Evolutionary conservation across 805 yeast genomes (phyloP), one percentile per base, ranked within the genome.

Genomic region (Candida boleticola): DNA sequence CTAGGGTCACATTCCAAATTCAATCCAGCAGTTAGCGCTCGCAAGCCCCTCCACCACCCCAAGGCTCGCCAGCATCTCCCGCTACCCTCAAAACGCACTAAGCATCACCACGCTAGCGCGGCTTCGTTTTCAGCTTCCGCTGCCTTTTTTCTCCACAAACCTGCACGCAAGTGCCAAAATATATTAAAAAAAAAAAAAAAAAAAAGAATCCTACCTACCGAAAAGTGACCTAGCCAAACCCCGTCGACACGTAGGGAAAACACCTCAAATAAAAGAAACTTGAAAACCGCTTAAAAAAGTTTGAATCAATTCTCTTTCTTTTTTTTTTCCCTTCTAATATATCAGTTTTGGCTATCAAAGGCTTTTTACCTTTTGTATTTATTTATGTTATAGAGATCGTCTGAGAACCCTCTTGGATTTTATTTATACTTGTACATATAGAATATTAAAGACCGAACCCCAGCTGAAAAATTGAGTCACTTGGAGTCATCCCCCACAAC

Each of bases 351-450:
- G 11, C 14, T 29, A 13, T 29, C 11, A 25, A 25, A 25, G 11
- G 27, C 11, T 29, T 29, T 29, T 13, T 13, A 17, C 7, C n/a
- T n/a, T n/a, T n/a, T 23, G 27, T 23, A 23, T 23, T 23, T 23
- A 23, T 23, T n/a, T n/a, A n/a, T 23, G 27, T 31, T 31, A 31
- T 31, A 31, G 35, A 31, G 10, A 14, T 16, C 14, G 6, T 17
- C 14, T 5, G 14, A 17, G 11, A 13, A 5, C 5, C 14, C 14
- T 13, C 31, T 19, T 16, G 11, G 35, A 7, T 9, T 31, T 16
- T 31, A 31, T 17, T 31, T 31, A 31, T 31, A 31, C 18, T 31
- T 31, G 35, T 31, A 31, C 35, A 31, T 31, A 31, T 31, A 16
- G 35, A 31, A 31, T 23, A 7, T 23, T 23, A n/a, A n/a, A n/a